Evolutionary conservation across 2,329 filamentous ascomycete species (phyloP), one percentile per base, ranked within the genome.

Genomic region (Fusarium robinianum): DNA sequence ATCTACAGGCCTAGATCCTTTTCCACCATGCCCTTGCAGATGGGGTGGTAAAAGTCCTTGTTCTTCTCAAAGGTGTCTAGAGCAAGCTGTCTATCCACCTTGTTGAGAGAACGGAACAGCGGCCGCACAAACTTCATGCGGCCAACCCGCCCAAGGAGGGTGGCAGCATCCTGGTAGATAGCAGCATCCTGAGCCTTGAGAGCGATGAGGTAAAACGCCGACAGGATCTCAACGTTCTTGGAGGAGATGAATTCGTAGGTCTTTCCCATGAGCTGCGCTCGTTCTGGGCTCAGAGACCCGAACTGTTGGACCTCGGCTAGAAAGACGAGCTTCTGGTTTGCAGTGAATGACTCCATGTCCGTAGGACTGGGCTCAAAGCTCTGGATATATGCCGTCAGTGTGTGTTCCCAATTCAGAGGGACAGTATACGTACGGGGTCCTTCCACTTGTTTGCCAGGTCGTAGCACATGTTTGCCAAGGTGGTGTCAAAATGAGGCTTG

Each of bases 71-170:
- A 96, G 0, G 91, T 95, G 65, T 83, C 75, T 39, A 92, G 69
- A 0, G 94, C 92, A 61, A 95, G 69, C 17, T 83, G 73, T 32
- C 81, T 75, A 70, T 96, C 85, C 25, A 88, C 81, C 66, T 84
- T 83, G 62, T 86, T 85, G 56, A 99, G 72, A 35, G 81, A 79
- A 49, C 86, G 79, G 72, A 86, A 96, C 63, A 97, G 71, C 15
- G 92, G 90, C 33, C 92, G 78, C 46, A 97, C 92, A 68, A 92
- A 97, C 79, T 97, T 97, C 94, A 99, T 97, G 44, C 94, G 77
- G 9, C 94, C 94, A 16, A 96, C 90, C 38, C 78, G 77, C 21
- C 88, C 88, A 25, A 97, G 74, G 41, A 96, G 74, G 46, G 88
- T 81, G 2, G 86, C 83, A 0, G 89, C 82, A 2, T 85, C 84